Percentiles rank a stretch among this genome's conserved stretches.
Conservation (phyloP, 495 filamentous ascomycete species). For the Lichina pygmaea region DNA sequence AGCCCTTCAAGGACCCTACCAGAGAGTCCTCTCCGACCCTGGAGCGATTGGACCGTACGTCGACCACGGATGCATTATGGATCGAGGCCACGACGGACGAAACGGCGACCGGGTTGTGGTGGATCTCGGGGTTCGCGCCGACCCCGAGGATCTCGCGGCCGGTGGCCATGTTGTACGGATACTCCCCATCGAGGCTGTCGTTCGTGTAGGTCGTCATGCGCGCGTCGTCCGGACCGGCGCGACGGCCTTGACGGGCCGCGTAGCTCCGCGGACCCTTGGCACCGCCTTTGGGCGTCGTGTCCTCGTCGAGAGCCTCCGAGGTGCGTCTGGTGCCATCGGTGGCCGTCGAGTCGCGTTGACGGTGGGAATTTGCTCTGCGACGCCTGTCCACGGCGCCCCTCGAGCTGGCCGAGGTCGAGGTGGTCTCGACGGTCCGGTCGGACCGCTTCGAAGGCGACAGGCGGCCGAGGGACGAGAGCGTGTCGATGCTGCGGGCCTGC, state of each 20-base stretch:
- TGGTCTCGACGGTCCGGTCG: slow-evolving; percentile 21
- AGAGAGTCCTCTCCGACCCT: neutral
- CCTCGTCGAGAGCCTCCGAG: slow-evolving; percentile 17
- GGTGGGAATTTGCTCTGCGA: slow-evolving; percentile 22
- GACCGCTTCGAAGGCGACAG: slow-evolving; percentile 13
- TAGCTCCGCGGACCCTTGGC: neutral
- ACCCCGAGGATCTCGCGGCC: slow-evolving; percentile 41
- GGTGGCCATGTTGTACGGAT: slow-evolving; percentile 30
- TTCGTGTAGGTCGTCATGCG: slow-evolving; percentile 16
- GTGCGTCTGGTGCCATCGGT: slow-evolving; percentile 14
- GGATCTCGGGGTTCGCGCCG: slow-evolving; percentile 46
- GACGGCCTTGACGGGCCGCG: slow-evolving; percentile 2
- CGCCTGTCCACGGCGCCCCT: slow-evolving; percentile 24
- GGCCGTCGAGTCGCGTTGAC: slow-evolving; percentile 19
- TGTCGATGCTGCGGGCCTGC: slow-evolving; percentile 17
- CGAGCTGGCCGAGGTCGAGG: slow-evolving; percentile 26
- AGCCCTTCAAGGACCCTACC: neutral
- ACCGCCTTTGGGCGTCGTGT: neutral
- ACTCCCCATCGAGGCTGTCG: slow-evolving; percentile 31
- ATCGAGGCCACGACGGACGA: slow-evolving; percentile 78
- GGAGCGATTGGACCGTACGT: slow-evolving; percentile 3
- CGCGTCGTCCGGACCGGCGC: neutral
- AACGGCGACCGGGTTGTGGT: slow-evolving; percentile 40
- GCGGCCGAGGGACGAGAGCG: slow-evolving; percentile 15
- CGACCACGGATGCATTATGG: slow-evolving; percentile 47